These are phyloP conservation scores for Stentor coeruleus DNA, from an alignment of 73 alveolate species.

Conservation along the genomic window DNA sequence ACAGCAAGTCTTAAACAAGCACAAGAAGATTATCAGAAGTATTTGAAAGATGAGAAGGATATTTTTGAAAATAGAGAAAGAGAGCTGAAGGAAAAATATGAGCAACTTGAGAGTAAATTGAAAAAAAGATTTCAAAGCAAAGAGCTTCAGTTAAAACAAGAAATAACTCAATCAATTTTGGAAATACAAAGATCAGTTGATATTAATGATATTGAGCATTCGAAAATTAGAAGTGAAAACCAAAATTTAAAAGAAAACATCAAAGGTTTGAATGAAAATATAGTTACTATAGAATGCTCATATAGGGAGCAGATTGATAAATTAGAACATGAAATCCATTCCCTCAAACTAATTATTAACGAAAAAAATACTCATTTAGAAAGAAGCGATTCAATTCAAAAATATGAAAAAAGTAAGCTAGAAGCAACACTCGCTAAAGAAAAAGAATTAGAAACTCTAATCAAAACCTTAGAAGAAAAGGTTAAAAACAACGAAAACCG, in stretches of 20 bases:
- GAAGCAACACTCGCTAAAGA: neutral
- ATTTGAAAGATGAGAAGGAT: conserved; percentile 12
- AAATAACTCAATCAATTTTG: neutral
- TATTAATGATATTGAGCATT: neutral
- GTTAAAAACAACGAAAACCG: neutral
- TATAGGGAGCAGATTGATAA: neutral
- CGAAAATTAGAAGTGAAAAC: conserved; percentile 10
- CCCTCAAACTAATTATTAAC: neutral
- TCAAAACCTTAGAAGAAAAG: neutral
- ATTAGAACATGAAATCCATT: neutral
- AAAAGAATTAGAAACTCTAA: neutral
- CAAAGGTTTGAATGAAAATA: neutral
- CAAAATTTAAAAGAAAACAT: neutral
- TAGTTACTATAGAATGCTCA: neutral
- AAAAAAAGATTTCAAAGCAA: neutral
- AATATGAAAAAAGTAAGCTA: neutral
- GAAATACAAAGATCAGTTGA: conserved; percentile 21
- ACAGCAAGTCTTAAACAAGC: conserved; percentile 11
- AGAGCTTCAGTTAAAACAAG: neutral
- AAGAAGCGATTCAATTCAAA: neutral
- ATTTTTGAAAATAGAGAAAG: neutral
- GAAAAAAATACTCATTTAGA: neutral
- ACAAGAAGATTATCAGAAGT: conserved; percentile 21
- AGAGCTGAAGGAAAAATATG: conserved; percentile 1
- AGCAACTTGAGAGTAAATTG: neutral